These are phyloP conservation scores for Talaromyces sp. DNA, from an alignment of 2,329 filamentous ascomycete species.

Conservation along the genomic window DNA sequence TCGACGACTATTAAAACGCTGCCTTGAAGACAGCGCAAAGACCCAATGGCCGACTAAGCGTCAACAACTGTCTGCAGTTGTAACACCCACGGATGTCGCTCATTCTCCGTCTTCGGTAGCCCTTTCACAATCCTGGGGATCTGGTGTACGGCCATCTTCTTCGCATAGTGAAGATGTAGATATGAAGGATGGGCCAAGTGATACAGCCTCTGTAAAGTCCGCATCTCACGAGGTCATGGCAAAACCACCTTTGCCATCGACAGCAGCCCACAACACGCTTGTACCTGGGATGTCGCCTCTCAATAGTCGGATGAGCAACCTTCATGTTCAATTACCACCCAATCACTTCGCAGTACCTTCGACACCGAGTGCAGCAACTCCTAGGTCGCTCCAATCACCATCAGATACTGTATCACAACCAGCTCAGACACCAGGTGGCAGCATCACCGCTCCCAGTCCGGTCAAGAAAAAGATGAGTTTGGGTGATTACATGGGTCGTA, in stretches of 20 bases:
- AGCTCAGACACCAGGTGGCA: conserved; percentile 26
- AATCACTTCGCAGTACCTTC: conserved; percentile 24
- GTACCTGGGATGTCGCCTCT: conserved; percentile 25
- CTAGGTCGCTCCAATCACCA: conserved; percentile 29
- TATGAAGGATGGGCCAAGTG: conserved; percentile 44
- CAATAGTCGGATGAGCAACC: conserved; percentile 21
- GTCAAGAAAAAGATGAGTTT: conserved; percentile 52
- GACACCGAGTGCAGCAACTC: conserved; percentile 28
- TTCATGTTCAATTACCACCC: conserved; percentile 31
- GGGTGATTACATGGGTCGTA: conserved; percentile 48
- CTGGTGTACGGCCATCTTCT: not conserved
- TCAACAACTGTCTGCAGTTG: conserved; percentile 21
- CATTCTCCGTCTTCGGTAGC: not conserved
- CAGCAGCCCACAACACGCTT: conserved; percentile 36
- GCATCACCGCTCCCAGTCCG: conserved; percentile 43
- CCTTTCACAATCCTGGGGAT: not conserved
- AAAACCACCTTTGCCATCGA: conserved; percentile 30
- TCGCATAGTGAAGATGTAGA: conserved; percentile 37
- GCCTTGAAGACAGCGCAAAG: conserved; percentile 39
- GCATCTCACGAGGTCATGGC: conserved; percentile 7
- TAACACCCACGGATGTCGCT: not conserved
- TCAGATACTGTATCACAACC: conserved; percentile 28
- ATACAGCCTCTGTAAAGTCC: conserved; percentile 20
- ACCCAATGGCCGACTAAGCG: conserved; percentile 31
- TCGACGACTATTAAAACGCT: conserved; percentile 42